Evolutionary conservation across 2,329 filamentous ascomycete species (phyloP).

Genomic region (Aaosphaeria pasadenensis): DNA sequence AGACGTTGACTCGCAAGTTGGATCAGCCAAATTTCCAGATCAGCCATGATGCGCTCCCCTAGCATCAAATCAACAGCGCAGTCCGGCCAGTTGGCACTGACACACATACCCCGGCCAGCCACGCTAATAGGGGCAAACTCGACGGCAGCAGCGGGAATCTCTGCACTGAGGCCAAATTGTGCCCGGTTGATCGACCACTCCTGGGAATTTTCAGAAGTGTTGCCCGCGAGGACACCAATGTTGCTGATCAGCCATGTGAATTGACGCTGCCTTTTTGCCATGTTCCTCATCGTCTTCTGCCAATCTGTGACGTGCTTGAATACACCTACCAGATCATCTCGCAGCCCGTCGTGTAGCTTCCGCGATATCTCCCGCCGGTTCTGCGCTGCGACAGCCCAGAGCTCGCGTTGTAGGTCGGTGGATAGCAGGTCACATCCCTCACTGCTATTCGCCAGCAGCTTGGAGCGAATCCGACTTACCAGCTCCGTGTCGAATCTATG

Average conservation of each 20-base stretch:
- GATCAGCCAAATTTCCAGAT: conserved; percentile 9
- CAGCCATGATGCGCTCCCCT: conserved; percentile 8
- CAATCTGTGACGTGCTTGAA: conserved; percentile 6
- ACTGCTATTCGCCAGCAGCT: conserved; percentile 1
- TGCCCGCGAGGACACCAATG: conserved; percentile 12
- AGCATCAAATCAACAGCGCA: conserved; percentile 4
- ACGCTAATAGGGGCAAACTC: conserved; percentile 12
- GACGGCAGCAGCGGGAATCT: conserved; percentile 11
- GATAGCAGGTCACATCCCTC: conserved; percentile 3
- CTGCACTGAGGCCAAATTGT: conserved; percentile 9
- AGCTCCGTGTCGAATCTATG: conserved; percentile 9
- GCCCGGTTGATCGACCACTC: conserved; percentile 11
- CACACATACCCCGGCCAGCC: conserved; percentile 7
- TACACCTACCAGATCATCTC: conserved; percentile 5
- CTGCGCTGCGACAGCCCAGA: conserved; percentile 7
- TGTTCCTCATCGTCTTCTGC: conserved; percentile 6
- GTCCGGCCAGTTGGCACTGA: conserved; percentile 6
- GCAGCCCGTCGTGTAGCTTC: conserved; percentile 1
- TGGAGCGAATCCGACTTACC: conserved; percentile 6
- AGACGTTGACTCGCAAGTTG: too few species aligned
- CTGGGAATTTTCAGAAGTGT: background rate
- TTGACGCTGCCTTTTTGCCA: conserved; percentile 6
- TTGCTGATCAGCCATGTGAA: conserved; percentile 15
- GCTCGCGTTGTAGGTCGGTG: conserved; percentile 3
- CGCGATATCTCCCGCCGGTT: conserved; percentile 2